A percentile compares a stretch with the other conserved stretches of the same genome.
phyloP scores from a whole-genome alignment of 345 rosid genomes.

The Mallotus nudiflorus region DNA sequence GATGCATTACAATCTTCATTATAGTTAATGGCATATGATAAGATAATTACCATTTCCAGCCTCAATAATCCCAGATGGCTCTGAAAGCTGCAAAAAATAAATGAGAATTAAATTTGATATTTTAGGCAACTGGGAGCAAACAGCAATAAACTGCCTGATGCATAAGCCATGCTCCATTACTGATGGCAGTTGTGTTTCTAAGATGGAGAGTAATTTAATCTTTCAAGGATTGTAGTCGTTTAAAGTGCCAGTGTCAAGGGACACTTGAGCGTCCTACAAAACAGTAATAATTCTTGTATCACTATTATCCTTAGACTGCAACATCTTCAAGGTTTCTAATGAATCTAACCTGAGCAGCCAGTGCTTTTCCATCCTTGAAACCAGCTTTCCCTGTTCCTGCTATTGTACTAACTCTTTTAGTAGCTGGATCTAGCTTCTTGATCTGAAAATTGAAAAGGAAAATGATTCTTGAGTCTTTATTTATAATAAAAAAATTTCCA shows the following conservation, averaged over 20 bases:
- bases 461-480: not conserved
- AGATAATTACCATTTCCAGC: conserved; percentile 64
- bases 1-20: not conserved
- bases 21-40: not conserved
- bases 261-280: not conserved
- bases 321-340: conserved; percentile 1
- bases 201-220: not conserved
- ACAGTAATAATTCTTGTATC: not conserved
- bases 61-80: conserved; percentile 82
- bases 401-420: conserved; percentile 66
- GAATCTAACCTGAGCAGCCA: conserved; percentile 74
- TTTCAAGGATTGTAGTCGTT: not conserved
- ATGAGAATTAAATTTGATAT: conserved; percentile 12
- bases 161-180: not conserved
- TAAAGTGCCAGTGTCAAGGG: not conserved
- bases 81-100: conserved; percentile 69
- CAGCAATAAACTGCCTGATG: not conserved
- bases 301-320: not conserved
- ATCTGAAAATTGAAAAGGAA: conserved; percentile 49
- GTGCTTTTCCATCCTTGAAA: conserved; percentile 75
- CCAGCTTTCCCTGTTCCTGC: conserved; percentile 98
- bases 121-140: conserved; percentile 14
- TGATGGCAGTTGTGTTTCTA: not conserved
- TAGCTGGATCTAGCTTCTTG: conserved; percentile 77
- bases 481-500: not conserved